phyloP scores from a whole-genome alignment of 2,329 filamentous ascomycete species.

The Lachnellula occidentalis region DNA sequence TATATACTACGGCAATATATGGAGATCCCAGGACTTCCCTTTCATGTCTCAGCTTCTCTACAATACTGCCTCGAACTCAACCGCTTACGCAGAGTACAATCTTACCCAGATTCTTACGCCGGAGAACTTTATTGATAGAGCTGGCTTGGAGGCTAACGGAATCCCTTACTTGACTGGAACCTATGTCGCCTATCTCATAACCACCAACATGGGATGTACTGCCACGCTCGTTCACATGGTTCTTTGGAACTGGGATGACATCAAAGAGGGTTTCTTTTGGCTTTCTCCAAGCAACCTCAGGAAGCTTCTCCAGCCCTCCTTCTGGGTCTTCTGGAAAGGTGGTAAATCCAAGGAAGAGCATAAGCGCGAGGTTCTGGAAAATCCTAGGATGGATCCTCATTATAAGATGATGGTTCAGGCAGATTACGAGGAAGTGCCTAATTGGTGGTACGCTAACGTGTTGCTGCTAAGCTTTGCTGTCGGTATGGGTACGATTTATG shows the following conservation, averaged over 20 bases:
- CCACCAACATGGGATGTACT: constrained; percentile 41
- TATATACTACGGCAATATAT: constrained; percentile 39
- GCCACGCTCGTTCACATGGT: constrained; percentile 42
- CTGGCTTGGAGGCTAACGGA: constrained; percentile 33
- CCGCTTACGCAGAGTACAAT: constrained; percentile 35
- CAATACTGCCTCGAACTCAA: constrained; percentile 31
- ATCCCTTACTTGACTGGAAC: constrained; percentile 38
- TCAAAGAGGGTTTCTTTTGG: constrained; percentile 32
- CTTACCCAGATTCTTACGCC: constrained; percentile 37
- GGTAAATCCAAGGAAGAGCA: constrained; percentile 12
- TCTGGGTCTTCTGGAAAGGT: constrained; percentile 11
- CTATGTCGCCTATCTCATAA: constrained; percentile 38
- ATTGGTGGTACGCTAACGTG: constrained; percentile 51
- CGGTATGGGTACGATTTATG: constrained; percentile 41
- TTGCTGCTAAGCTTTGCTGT: constrained; percentile 43
- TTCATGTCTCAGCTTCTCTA: constrained; percentile 40
- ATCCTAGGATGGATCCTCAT: constrained; percentile 35
- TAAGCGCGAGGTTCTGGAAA: constrained; percentile 8
- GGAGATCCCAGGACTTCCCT: constrained; percentile 35
- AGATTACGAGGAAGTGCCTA: constrained; percentile 47
- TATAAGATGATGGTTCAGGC: constrained; percentile 36
- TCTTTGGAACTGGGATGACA: constrained; percentile 35
- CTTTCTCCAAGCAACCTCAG: constrained; percentile 2
- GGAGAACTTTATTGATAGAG: constrained; percentile 34
- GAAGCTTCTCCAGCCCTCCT: constrained; percentile 4